Evolutionary conservation across 441 rosid genomes (phyloP).

Genomic region (Mallotus repandus): DNA sequence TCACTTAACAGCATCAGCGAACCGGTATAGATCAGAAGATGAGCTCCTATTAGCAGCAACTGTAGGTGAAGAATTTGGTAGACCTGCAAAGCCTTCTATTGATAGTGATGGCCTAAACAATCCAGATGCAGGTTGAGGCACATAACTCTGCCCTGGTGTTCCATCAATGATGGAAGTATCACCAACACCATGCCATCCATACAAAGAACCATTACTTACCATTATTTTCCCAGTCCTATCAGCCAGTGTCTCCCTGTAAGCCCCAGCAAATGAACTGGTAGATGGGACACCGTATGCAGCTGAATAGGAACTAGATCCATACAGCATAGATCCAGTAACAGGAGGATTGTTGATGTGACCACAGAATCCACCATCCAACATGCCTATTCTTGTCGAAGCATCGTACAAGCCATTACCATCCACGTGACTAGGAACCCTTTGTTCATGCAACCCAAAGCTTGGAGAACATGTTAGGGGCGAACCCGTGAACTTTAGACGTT

Average conservation of each 20-base stretch:
- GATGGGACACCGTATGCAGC: constrained; percentile 21
- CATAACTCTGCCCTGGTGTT: constrained; percentile 29
- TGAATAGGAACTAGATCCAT: constrained; percentile 31
- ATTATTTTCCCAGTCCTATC: constrained; percentile 28
- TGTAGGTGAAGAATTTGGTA: constrained; percentile 32
- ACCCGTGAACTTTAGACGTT: constrained; percentile 46
- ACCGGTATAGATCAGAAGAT: constrained; percentile 42
- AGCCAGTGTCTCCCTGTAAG: constrained; percentile 28
- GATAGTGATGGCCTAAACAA: constrained; percentile 38
- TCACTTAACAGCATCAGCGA: constrained; percentile 44
- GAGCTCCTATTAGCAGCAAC: constrained; percentile 26
- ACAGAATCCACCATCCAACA: constrained; percentile 37
- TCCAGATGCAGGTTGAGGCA: constrained; percentile 38
- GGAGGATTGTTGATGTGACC: constrained; percentile 43
- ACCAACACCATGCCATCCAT: constrained; percentile 31
- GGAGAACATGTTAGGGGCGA: constrained; percentile 39
- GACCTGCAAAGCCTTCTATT: constrained; percentile 45
- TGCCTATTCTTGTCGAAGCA: constrained; percentile 23
- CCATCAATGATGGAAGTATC: constrained; percentile 23
- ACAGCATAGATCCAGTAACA: constrained; percentile 34
- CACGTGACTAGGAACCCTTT: constrained; percentile 28
- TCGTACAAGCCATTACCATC: constrained; percentile 31
- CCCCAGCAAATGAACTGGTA: constrained; percentile 37
- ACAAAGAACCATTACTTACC: constrained; percentile 19
- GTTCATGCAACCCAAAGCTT: constrained; percentile 39